Evolutionary conservation across 2,329 filamentous ascomycete genomes (phyloP).

Genomic region (Aspergillus fumigatus): DNA sequence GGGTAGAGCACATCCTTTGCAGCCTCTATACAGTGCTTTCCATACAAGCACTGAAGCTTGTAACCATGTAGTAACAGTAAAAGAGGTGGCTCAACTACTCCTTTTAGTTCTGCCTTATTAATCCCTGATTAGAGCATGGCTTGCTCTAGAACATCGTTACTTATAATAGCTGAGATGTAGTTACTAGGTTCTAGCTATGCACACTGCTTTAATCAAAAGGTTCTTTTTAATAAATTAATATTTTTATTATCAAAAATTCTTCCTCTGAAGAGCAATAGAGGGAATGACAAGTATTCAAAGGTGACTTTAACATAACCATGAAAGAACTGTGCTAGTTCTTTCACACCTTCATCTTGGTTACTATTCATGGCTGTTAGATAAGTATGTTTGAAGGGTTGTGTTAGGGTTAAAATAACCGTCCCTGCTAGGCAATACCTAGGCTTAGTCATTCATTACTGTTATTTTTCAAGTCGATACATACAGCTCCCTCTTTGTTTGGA

Average conservation of each 20-base stretch:
- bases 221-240: background rate
- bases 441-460: too few relatives aligned
- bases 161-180: background rate
- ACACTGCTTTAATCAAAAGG: background rate
- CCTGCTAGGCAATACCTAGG: too few relatives aligned
- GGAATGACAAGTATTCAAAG: background rate
- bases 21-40: conserved; percentile 1
- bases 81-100: background rate
- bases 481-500: too few relatives aligned
- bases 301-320: background rate
- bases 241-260: background rate
- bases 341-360: too few relatives aligned
- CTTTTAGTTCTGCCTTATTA: background rate
- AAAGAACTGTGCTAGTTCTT: background rate
- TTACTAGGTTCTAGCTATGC: background rate
- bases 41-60: background rate
- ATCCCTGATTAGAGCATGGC: background rate
- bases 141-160: background rate
- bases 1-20: background rate
- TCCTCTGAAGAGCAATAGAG: background rate
- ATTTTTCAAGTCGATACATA: too few relatives aligned
- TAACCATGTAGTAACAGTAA: background rate
- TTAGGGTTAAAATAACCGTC: too few relatives aligned
- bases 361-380: too few relatives aligned
- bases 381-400: too few relatives aligned